Evolutionary conservation across 345 rosid species (phyloP), one percentile per base, ranked within the genome.

Genomic region (Camelina laxa): DNA sequence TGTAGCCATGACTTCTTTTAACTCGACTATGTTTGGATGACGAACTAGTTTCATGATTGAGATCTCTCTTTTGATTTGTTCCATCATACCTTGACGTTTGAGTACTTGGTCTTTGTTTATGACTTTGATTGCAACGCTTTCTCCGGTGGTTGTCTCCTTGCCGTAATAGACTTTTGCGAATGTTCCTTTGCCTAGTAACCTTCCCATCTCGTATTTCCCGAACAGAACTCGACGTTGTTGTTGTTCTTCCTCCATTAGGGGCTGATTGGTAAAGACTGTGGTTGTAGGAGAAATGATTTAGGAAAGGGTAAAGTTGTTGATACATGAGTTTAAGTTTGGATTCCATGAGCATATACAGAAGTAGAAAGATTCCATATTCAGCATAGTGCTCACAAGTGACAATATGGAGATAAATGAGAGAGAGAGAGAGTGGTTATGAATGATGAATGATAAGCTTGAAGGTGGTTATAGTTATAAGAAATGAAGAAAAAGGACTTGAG

Each of bases 1-100:
- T 0, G 96, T 89, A 0, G 98, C 96, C 90, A 93, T 79, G 6
- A 91, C 98, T 55, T 93, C 98, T 41, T 82, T 86, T 45, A 93
- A 75, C 5, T 85, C 84, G 9, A 89, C 91, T 16, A 93, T 11
- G 79, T 91, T 85, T 0, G 93, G 97, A 60, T 93, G 98, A 4
- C 87, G 87, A 6, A 89, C 92, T 0, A 93, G 85, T 13, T 82
- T 79, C 93, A 87, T 87, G 20, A 91, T 85, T 13, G 95, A 83
- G 55, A 93, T 91, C 79, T 93, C 98, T 3, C 91, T 65, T 51
- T 82, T 81, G 69, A 93, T 89, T 55, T 89, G 87, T 21, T 92
- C 91, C 81, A 85, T 92, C 97, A 91, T 80, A 0, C 85, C 80
- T 7, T 84, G 61, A 1, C 69, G 72, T 42, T 80, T 85, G 16